Evolutionary conservation across 1,139 yeast species (phyloP), one percentile per base, ranked within the genome.

Genomic region (Keqinozyma sinolaborantium): DNA sequence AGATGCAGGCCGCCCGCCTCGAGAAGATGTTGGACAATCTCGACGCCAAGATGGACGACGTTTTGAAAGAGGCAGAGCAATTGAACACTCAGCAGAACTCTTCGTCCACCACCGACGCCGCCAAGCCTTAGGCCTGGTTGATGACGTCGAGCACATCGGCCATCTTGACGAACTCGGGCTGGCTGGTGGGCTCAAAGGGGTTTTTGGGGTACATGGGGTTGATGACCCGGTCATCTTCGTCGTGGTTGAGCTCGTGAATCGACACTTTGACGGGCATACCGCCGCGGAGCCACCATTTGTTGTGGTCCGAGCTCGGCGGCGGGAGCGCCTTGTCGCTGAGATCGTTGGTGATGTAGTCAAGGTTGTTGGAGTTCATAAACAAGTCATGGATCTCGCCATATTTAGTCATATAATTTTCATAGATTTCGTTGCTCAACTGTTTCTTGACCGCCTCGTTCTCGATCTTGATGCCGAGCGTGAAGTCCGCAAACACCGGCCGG

Each of bases 231-330:
- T 60, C 60, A 6, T 58, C 58, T 14, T 55, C 63, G 7, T 61
- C 53, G 23, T 45, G 42, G 15, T 53, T 60, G 27, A 71, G 47
- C 34, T 68, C 71, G 3, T 64, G 58, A 11, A 77, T 69, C 4
- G 54, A 50, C 4, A 90, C 82, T 49, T 80, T 86, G 2, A 90
- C 92, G 5, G 83, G 71, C 41, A 75, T 75, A 0, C 94, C 92
- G 7, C 80, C 81, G 11, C 79, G 80, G 24, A 87, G 68, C 98
- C 98, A 92, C 98, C 98, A 92, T 55, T 87, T 86, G 21, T 72
- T 63, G 10, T 64, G 55, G 34, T 86, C 95, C 0, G 94, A 77
- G 40, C 95, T 83, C 13, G 98, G 98, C 0, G 96, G 86, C 2
- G 97, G 97, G 32, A 90, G 60, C 14, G 64, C 62, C 28, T 51